phyloP scores from a whole-genome alignment of 2,329 filamentous ascomycete species.

The Lecanoromycetidae sp. region DNA sequence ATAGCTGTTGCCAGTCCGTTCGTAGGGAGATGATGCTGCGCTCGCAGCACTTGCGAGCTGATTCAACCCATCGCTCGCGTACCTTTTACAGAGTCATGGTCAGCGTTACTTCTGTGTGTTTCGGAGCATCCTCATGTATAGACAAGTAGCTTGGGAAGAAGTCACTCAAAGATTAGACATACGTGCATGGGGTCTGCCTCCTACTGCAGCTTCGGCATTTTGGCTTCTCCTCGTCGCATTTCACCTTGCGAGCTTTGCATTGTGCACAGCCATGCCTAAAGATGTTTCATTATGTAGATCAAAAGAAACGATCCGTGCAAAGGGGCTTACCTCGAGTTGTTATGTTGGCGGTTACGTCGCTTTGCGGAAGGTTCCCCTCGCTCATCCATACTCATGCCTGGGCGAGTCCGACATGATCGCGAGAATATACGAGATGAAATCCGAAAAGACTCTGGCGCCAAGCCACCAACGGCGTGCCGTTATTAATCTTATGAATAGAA shows the following conservation, averaged over 20 bases:
- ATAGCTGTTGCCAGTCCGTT: neutral
- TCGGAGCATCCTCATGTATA: too few species aligned
- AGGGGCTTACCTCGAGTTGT: conserved; percentile 6
- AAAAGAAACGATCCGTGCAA: too few species aligned
- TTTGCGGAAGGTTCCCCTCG: neutral
- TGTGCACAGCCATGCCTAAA: conserved; percentile 17
- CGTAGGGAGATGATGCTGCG: neutral
- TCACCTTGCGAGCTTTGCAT: conserved; percentile 18
- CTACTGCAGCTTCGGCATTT: conserved; percentile 14
- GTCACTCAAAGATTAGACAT: too few species aligned
- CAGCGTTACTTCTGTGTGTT: too few species aligned
- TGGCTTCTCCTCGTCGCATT: conserved; percentile 18
- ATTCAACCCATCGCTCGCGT: neutral
- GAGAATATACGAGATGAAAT: too few species aligned
- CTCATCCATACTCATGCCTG: conserved; percentile 1
- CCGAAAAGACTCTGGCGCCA: too few species aligned
- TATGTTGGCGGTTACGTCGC: conserved; percentile 8
- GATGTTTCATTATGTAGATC: too few species aligned
- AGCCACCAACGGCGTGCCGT: too few species aligned
- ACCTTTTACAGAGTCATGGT: too few species aligned
- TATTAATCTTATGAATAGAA: too few species aligned
- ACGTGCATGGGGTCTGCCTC: conserved; percentile 3
- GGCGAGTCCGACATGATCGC: neutral
- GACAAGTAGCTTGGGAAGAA: too few species aligned
- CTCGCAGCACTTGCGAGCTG: conserved; percentile 7